Conservation (phyloP, 306 rosid species). For the Macrotyloma uniflorum region DNA sequence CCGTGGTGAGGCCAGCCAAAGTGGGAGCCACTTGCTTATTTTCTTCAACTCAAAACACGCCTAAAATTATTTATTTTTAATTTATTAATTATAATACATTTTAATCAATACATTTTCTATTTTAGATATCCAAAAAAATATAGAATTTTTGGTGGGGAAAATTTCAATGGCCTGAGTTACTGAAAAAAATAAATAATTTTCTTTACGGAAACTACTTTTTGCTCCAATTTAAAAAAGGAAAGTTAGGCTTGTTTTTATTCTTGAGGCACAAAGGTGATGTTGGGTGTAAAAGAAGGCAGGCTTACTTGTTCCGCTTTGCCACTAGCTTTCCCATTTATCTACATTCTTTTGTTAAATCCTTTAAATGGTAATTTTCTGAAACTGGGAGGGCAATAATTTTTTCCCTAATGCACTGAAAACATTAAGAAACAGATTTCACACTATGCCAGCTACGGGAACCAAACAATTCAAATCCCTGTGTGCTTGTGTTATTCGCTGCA, state of each 20-base stretch:
- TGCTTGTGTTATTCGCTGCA: not conserved
- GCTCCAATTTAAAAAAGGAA: not conserved
- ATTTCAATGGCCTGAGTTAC: too few species aligned
- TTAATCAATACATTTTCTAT: too few species aligned
- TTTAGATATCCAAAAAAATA: too few species aligned
- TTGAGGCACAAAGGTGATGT: slow-evolving; percentile 24
- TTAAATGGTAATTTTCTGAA: not conserved
- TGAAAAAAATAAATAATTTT: not conserved
- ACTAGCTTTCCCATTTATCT: not conserved
- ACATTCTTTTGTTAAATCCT: slow-evolving; percentile 4
- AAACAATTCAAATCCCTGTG: not conserved
- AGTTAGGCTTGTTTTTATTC: slow-evolving; percentile 28
- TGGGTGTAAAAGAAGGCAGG: not conserved
- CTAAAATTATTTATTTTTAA: not conserved
- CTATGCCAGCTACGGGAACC: not conserved
- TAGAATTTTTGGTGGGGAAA: too few species aligned
- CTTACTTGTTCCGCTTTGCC: slow-evolving; percentile 22
- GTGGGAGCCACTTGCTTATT: slow-evolving; percentile 60
- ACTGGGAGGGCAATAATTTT: not conserved
- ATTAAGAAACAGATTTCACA: not conserved
- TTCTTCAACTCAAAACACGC: slow-evolving; percentile 51
- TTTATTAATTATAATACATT: not conserved
- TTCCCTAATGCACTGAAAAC: not conserved
- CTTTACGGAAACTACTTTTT: not conserved
- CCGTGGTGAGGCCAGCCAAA: slow-evolving; percentile 37